phyloP scores from a whole-genome alignment of 2,329 filamentous ascomycete genomes.

The Colletotrichum lini region DNA sequence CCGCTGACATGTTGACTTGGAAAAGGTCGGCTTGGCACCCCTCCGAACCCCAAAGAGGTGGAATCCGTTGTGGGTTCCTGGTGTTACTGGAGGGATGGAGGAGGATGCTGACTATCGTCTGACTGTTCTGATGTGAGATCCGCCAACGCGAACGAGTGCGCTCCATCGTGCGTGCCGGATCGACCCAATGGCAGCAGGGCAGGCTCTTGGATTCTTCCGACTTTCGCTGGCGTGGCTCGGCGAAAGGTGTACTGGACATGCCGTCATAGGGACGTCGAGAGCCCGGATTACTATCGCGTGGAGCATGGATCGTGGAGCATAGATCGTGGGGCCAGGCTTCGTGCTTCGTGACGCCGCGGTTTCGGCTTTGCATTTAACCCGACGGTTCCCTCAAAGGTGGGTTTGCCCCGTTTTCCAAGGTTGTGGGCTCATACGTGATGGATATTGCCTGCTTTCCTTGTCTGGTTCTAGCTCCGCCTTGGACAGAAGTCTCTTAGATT shows the following conservation, averaged over 20 bases:
- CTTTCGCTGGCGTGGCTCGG: neutral
- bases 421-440: neutral
- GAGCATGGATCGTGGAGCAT: neutral
- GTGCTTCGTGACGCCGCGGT: neutral
- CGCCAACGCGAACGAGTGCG: neutral
- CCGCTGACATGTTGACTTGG: neutral
- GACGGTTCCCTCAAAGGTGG: neutral
- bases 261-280: conserved; percentile 25
- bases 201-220: neutral
- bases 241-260: conserved; percentile 11
- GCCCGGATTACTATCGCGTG: neutral
- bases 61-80: neutral
- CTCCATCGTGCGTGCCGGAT: neutral
- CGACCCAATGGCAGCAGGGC: neutral
- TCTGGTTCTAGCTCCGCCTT: neutral
- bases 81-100: neutral
- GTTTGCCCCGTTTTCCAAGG: neutral
- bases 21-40: conserved; percentile 1
- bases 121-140: neutral
- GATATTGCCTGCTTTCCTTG: neutral
- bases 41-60: neutral
- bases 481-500: neutral
- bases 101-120: neutral
- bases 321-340: neutral
- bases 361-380: neutral